phyloP scores from a whole-genome alignment of 1,284 basidiomycete species.

The Cutaneotrichosporon cutaneum region DNA sequence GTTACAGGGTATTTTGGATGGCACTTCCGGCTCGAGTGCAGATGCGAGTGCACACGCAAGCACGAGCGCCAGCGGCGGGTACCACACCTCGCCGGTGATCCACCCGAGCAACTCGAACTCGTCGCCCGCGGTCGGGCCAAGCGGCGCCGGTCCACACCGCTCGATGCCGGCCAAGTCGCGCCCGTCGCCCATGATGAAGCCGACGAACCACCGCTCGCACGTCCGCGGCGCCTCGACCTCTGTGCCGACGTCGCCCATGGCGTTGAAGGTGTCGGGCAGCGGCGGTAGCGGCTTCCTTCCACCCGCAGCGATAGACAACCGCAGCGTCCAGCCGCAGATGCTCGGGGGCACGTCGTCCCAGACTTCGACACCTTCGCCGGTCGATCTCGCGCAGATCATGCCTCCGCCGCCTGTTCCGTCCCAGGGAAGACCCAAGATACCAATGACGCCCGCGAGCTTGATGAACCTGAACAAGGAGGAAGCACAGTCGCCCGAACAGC shows the following conservation, averaged over 20 bases:
- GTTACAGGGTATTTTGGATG: constrained; percentile 39
- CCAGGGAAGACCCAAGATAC: constrained; percentile 53
- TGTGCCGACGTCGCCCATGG: constrained; percentile 36
- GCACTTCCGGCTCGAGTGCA: constrained; percentile 5
- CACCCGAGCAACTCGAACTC: constrained; percentile 10
- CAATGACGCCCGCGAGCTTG: constrained; percentile 80
- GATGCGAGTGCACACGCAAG: neutral
- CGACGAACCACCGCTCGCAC: constrained; percentile 41
- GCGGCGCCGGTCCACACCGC: constrained; percentile 44
- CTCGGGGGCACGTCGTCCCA: constrained; percentile 52
- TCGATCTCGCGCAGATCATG: constrained; percentile 65
- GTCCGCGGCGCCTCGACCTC: constrained; percentile 18
- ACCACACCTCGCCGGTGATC: constrained; percentile 21
- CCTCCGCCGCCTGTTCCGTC: constrained; percentile 59
- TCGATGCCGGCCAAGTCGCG: constrained; percentile 42
- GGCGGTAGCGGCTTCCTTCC: constrained; percentile 40
- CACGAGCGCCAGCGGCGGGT: neutral
- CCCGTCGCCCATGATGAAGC: constrained; percentile 53
- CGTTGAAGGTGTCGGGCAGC: constrained; percentile 21
- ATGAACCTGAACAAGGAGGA: constrained; percentile 65
- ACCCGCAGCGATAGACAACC: constrained; percentile 43
- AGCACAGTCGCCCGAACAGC: constrained; percentile 4
- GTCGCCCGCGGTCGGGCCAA: constrained; percentile 10
- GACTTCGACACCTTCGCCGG: constrained; percentile 77
- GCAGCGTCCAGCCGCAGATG: constrained; percentile 29